Conservation (phyloP, 768 basidiomycete species). For the Kwoniella sp. region DNA sequence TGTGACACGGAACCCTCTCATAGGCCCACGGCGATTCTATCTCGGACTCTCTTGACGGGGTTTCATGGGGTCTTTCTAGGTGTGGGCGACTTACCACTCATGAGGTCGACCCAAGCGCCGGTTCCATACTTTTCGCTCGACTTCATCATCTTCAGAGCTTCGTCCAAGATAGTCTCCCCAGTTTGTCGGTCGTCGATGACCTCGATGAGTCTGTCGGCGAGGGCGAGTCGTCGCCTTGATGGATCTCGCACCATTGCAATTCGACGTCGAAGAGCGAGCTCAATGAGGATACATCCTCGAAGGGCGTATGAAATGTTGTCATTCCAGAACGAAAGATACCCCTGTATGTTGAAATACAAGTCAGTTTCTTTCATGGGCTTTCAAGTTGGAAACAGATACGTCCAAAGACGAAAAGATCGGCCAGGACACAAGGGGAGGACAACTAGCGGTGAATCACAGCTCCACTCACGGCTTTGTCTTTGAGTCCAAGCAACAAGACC, state of each 20-base stretch:
- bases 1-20: too few species aligned
- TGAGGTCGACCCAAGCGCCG: conserved; percentile 90
- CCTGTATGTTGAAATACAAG: conserved; percentile 58
- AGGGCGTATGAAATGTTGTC: conserved; percentile 99
- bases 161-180: conserved; percentile 94
- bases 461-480: conserved; percentile 82
- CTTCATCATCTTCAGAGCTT: conserved; percentile 95
- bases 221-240: conserved; percentile 69
- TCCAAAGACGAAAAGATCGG: too few species aligned
- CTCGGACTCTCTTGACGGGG: too few species aligned
- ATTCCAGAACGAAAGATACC: conserved; percentile 98
- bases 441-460: not conserved
- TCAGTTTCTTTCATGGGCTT: not conserved
- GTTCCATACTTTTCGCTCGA: conserved; percentile 72
- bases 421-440: not conserved
- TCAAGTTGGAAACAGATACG: not conserved
- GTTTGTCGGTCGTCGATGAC: conserved; percentile 90
- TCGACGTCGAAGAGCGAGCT: conserved; percentile 89
- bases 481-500: conserved; percentile 85
- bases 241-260: conserved; percentile 89
- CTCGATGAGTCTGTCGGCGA: conserved; percentile 82
- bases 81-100: conserved; percentile 71
- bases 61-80: too few species aligned
- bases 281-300: conserved; percentile 96
- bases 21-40: too few species aligned